These are phyloP conservation scores for Amylocystis lapponica DNA, from an alignment of 768 basidiomycete species.

Conservation along the genomic window DNA sequence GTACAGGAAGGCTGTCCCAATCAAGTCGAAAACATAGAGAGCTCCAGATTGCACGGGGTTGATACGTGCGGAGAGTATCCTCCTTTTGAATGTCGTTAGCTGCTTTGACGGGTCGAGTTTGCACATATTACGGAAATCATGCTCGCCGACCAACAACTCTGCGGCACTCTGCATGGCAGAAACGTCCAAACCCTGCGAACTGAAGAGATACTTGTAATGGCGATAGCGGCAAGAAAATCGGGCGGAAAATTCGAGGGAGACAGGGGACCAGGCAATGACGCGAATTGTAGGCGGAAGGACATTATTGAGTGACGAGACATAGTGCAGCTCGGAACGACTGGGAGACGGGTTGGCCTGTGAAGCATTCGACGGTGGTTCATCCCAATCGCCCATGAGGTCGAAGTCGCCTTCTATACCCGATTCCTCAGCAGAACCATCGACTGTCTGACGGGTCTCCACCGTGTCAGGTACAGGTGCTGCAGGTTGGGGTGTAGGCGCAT, in stretches of 20 bases:
- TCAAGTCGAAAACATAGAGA: conserved; percentile 74
- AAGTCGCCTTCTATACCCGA: conserved; percentile 34
- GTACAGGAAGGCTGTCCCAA: conserved; percentile 87
- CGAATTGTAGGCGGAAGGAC: conserved; percentile 88
- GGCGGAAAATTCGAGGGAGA: conserved; percentile 73
- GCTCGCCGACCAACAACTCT: conserved; percentile 67
- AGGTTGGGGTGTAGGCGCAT: background rate
- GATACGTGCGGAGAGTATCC: conserved; percentile 63
- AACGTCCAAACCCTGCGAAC: conserved; percentile 59
- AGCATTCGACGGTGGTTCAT: conserved; percentile 20
- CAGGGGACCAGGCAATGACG: conserved; percentile 91
- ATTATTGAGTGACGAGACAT: conserved; percentile 76
- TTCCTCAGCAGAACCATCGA: background rate
- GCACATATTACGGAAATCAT: conserved; percentile 95
- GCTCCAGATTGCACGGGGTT: conserved; percentile 33
- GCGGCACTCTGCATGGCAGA: conserved; percentile 74
- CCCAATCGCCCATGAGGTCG: conserved; percentile 31
- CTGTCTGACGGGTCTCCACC: background rate
- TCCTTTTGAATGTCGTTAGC: conserved; percentile 70
- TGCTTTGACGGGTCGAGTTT: conserved; percentile 92
- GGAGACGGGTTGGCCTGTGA: conserved; percentile 10
- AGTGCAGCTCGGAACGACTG: conserved; percentile 53
- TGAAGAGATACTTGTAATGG: conserved; percentile 99
- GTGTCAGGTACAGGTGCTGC: too few relatives aligned
- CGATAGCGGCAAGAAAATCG: conserved; percentile 81